Percentiles rank a stretch among this genome's conserved stretches.
Evolutionary conservation across 2,329 filamentous ascomycete species (phyloP).

Genomic region (Penicillium sp.): DNA sequence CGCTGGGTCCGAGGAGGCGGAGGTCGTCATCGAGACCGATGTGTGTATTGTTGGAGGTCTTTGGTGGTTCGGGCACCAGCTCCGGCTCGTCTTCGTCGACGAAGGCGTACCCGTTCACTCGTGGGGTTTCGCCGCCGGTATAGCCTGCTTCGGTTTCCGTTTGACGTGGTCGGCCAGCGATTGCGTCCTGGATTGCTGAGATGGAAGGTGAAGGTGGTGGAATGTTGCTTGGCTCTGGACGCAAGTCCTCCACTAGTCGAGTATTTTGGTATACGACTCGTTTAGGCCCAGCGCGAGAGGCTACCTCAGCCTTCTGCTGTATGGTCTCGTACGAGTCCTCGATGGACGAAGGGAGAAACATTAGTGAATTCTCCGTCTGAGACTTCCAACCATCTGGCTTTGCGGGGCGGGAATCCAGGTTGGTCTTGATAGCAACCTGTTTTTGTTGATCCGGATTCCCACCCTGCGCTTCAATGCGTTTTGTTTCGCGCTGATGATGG

Average conservation of each 20-base stretch:
- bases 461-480: conserved; percentile 70
- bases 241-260: conserved; percentile 63
- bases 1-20: conserved; percentile 48
- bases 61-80: conserved; percentile 36
- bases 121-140: conserved; percentile 77
- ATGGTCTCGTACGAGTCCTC: conserved; percentile 63
- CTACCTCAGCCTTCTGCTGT: conserved; percentile 69
- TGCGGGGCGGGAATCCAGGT: conserved; percentile 73
- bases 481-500: conserved; percentile 62
- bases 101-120: conserved; percentile 92
- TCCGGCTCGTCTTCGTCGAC: conserved; percentile 74
- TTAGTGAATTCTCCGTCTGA: conserved; percentile 78
- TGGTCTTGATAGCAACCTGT: conserved; percentile 65
- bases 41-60: conserved; percentile 5
- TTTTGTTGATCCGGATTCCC: conserved; percentile 62
- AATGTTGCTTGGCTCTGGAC: conserved; percentile 38
- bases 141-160: conserved; percentile 63
- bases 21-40: conserved; percentile 27
- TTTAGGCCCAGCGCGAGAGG: conserved; percentile 76
- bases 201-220: conserved; percentile 79
- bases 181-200: conserved; percentile 82
- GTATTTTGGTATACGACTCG: conserved; percentile 83
- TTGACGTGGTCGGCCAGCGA: conserved; percentile 71
- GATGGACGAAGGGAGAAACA: conserved; percentile 69
- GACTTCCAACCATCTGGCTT: conserved; percentile 77